Evolutionary conservation across 2,329 filamentous ascomycete species (phyloP).

Genomic region (Neocucurbitaria cava): DNA sequence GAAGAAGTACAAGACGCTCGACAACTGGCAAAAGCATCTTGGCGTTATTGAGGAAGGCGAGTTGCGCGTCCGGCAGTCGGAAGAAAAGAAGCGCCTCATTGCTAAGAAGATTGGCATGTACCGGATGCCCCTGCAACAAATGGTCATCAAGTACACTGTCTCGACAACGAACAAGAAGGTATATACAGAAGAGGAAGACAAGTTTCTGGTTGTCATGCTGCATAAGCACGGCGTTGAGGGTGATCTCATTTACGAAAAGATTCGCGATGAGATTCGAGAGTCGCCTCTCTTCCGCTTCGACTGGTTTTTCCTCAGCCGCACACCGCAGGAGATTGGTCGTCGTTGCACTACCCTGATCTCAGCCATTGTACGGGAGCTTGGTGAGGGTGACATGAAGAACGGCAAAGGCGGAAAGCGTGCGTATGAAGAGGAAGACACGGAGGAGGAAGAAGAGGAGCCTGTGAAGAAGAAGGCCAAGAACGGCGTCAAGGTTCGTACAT

Average conservation of each 20-base stretch:
- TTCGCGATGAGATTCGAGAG: slow-evolving; percentile 96
- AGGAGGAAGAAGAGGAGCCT: slow-evolving; percentile 76
- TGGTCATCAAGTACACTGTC: slow-evolving; percentile 98
- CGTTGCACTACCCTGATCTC: slow-evolving; percentile 93
- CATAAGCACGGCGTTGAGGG: slow-evolving; percentile 92
- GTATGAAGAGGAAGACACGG: slow-evolving; percentile 85
- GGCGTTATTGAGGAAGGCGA: slow-evolving; percentile 91
- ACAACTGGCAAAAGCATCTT: slow-evolving; percentile 88
- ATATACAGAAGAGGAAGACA: slow-evolving; percentile 97
- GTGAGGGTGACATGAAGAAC: slow-evolving; percentile 64
- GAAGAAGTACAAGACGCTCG: slow-evolving; percentile 90
- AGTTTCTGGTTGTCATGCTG: slow-evolving; percentile 91
- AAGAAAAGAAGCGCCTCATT: slow-evolving; percentile 91
- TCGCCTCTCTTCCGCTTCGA: slow-evolving; percentile 96
- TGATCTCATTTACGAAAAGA: slow-evolving; percentile 88
- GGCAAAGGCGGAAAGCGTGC: slow-evolving; percentile 74
- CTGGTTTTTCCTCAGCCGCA: slow-evolving; percentile 98
- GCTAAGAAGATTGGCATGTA: slow-evolving; percentile 96
- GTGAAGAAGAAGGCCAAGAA: slow-evolving; percentile 95
- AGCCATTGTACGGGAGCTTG: slow-evolving; percentile 93
- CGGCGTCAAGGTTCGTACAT: slow-evolving; percentile 76
- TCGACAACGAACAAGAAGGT: slow-evolving; percentile 99
- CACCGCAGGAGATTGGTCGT: slow-evolving; percentile 88
- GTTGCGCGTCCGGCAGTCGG: slow-evolving; percentile 84
- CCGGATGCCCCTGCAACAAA: slow-evolving; percentile 94